phyloP scores from a whole-genome alignment of 73 alveolate genomes.

The Tetrahymena borealis region DNA sequence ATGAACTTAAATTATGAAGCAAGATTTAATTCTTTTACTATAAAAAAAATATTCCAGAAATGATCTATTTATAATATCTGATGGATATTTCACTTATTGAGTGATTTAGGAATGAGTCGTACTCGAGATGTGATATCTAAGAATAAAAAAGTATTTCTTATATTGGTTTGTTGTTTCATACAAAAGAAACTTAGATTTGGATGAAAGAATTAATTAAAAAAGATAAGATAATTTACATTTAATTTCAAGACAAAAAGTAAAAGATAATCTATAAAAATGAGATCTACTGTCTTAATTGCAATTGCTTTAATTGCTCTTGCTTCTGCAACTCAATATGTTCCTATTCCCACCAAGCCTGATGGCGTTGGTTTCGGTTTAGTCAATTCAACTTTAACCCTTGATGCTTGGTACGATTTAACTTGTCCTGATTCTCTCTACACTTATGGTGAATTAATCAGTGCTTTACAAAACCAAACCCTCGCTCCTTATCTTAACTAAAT shows the following conservation, averaged over 20 bases:
- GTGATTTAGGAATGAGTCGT: no score
- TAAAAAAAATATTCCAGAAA: not conserved
- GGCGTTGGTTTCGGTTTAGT: conserved; percentile 9
- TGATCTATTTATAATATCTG: not conserved
- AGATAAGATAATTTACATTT: not conserved
- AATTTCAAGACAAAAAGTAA: not conserved
- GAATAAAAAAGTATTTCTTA: no score
- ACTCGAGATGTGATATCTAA: no score
- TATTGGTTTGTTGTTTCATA: no score
- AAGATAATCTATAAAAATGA: not conserved
- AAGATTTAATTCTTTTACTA: not conserved
- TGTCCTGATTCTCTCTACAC: conserved; percentile 29
- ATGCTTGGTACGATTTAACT: conserved; percentile 28
- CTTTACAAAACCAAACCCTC: not conserved
- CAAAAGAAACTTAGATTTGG: not conserved
- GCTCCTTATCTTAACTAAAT: not conserved
- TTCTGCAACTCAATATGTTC: conserved; percentile 26
- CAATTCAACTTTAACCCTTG: conserved; percentile 5
- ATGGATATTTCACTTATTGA: not conserved
- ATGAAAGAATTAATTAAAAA: not conserved
- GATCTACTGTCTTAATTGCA: not conserved
- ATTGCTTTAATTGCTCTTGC: not conserved
- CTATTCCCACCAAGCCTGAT: conserved; percentile 29
- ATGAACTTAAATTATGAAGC: not conserved
- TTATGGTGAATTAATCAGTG: not conserved